Evolutionary conservation across 176 grass and related monocot species (phyloP).

Genomic region (Juncus inflexus): DNA sequence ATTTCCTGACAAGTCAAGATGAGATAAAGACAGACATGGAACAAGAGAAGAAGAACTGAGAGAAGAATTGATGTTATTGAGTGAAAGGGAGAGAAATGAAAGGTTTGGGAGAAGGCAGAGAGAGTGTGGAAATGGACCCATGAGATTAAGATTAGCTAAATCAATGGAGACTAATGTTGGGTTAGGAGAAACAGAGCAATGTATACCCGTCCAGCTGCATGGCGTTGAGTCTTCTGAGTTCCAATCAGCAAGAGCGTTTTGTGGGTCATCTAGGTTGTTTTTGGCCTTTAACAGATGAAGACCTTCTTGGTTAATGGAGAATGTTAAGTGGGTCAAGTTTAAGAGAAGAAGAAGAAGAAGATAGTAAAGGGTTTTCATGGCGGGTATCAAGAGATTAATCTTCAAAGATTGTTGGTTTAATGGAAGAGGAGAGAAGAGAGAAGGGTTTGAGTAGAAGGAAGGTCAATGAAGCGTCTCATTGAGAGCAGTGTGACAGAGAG

Average conservation of each 20-base stretch:
- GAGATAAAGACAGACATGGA: conserved; percentile 33
- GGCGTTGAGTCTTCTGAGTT: conserved; percentile 13
- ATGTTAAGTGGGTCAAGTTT: not conserved
- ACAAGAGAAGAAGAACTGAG: conserved; percentile 17
- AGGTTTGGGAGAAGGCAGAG: conserved; percentile 39
- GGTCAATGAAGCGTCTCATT: conserved; percentile 33
- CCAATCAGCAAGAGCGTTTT: conserved; percentile 44
- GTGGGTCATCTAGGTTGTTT: conserved; percentile 37
- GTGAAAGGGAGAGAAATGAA: conserved; percentile 24
- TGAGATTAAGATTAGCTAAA: conserved; percentile 33
- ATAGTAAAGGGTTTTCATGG: conserved; percentile 20
- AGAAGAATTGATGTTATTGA: conserved; percentile 22
- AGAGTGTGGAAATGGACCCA: conserved; percentile 41
- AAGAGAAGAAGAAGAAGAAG: conserved; percentile 19
- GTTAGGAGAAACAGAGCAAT: conserved; percentile 23
- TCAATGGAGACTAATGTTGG: conserved; percentile 31
- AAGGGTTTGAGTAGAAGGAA: conserved; percentile 10
- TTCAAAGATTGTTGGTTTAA: not conserved
- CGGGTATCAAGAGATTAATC: not conserved
- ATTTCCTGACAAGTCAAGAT: conserved; percentile 63
- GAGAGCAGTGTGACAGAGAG: conserved; percentile 22
- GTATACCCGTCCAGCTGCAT: conserved; percentile 64
- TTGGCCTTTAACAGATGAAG: conserved; percentile 38
- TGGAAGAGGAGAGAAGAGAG: conserved; percentile 23
- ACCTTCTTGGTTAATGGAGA: conserved; percentile 37